Percentiles rank a stretch among this genome's conserved stretches.
Evolutionary conservation across 2,329 filamentous ascomycete species (phyloP).

Genomic region (Fusarium udum): DNA sequence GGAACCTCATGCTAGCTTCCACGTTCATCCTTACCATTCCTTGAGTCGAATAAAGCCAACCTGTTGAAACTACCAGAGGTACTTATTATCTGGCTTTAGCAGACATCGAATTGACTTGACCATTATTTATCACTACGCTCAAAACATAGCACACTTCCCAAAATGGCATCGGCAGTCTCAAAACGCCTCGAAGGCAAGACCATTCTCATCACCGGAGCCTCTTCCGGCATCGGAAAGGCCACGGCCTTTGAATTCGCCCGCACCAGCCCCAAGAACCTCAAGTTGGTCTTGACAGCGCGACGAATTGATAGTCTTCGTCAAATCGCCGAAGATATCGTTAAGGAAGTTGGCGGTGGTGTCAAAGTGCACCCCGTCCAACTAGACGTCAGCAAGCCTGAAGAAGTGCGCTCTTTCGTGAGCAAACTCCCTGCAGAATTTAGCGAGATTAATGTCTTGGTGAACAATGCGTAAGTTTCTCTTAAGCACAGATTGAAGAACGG

Average conservation of each 20-base stretch:
- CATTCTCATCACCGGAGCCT: constrained; percentile 89
- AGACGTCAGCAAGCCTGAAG: constrained; percentile 82
- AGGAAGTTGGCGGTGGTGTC: constrained; percentile 80
- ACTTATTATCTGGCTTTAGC: not conserved
- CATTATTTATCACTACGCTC: not conserved
- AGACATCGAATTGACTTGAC: fast-evolving
- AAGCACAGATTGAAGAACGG: fast-evolving
- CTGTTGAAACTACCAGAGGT: not conserved
- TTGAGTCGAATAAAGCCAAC: not conserved
- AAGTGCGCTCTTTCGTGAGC: constrained; percentile 76
- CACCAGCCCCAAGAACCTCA: constrained; percentile 79
- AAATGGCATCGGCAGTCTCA: constrained; percentile 68
- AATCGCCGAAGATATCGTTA: constrained; percentile 78
- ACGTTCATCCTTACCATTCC: not conserved
- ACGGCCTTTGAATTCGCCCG: constrained; percentile 91
- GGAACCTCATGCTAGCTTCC: not conserved
- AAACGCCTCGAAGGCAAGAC: constrained; percentile 94
- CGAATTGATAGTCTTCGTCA: constrained; percentile 80
- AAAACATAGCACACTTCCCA: constrained; percentile 22
- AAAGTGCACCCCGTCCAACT: constrained; percentile 84
- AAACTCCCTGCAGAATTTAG: constrained; percentile 81
- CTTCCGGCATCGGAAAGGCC: constrained; percentile 85
- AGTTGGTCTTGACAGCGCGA: constrained; percentile 86
- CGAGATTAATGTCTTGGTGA: constrained; percentile 87
- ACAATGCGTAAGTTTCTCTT: constrained; percentile 80